Base-by-base conservation (phyloP, 2,329 filamentous ascomycete genomes). In the Mariannaea elegans region DNA sequence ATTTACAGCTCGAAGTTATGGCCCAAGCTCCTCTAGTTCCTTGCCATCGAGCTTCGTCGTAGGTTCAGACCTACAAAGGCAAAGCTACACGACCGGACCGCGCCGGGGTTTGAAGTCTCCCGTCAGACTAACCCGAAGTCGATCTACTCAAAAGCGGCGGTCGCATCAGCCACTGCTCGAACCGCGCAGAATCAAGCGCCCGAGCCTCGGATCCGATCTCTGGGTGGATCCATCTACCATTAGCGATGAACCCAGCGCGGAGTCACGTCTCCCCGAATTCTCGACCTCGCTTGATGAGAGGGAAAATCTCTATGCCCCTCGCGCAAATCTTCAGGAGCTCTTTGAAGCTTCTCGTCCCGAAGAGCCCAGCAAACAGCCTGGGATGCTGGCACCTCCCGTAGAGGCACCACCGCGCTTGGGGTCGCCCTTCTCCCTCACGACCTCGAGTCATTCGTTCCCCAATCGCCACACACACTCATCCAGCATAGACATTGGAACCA, bases 371-470 rank as follows among this genome's bases (percentile, higher is more conserved):
- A 29, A 42, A 36, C 56, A 56, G 27, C 59, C 58, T 14, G 38
- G 63, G 7, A 51, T 59, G 12, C 48, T 73, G 24, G 65, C 73
- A 31, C 64, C 70, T 65, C 75, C 78, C 7, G 69, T 72, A 1
- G 72, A 72, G 2, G 76, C 75, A 2, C 81, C 80, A 38, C 77
- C 80, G 13, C 81, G 85, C 7, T 78, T 89, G 4, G 84, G 87
- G 27, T 89, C 87, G 5, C 87, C 87, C 0, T 89, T 89, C 63
- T 76, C 80, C 7, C 78, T 78, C 31, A 71, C 78, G 9, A 77
- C 73, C 55, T 78, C 82, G 12, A 87, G 83, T 72, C 81, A 86
- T 67, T 88, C 86, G 44, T 87, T 88, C 62, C 87, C 87, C n/a
- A 85, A 84, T 58, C 81, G 87, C 38, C 72, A 83, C 27, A 81